Evolutionary conservation across 805 yeast genomes (phyloP), one percentile per base, ranked within the genome.

Genomic region (Wickerhamomyces subpelliculosus): DNA sequence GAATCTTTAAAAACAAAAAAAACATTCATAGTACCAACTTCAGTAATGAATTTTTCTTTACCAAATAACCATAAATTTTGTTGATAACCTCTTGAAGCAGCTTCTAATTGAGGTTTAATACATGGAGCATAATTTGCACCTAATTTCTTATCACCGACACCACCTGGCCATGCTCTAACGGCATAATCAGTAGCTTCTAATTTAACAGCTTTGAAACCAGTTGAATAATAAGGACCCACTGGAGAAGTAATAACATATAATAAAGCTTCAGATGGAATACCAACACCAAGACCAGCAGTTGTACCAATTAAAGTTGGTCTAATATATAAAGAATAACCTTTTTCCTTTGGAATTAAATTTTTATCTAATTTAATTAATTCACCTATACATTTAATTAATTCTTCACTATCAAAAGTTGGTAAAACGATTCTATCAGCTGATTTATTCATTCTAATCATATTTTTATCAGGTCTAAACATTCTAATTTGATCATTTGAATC

Each of bases 121-220:
- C 96, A 85, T 45, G 97, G 97, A 32, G 97, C 98, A 59, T 90
- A 90, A 72, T 90, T 90, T 44, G 96, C 97, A 64, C 98, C 98
- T 55, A 90, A 77, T 67, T 90, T 90, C 64, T 78, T 82, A 76
- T 90, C 84, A 65, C 98, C 98, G 52, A 80, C 88, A 63, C 97
- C 98, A 56, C 96, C 96, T 58, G 97, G 97, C 97, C 97, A 90
- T 23, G 98, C 97, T 70, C 98, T 84, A 25, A 89, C 89, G 36
- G 96, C 96, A 52, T 85, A 80, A 59, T 87, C 95, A 26, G 96
- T 89, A 49, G 97, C 97, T 67, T 90, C 96, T 47, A 93, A 73
- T 44, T 77, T 72, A 38, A 93, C 96, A 30, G 97, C 96, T 67
- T 89, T 88, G 78, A 90, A 90, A 16, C 97, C 97, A 16, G 96